Conservation (phyloP, 225 moss, liverwort and hornwort species). For the Rhytidiadelphus loreus region DNA sequence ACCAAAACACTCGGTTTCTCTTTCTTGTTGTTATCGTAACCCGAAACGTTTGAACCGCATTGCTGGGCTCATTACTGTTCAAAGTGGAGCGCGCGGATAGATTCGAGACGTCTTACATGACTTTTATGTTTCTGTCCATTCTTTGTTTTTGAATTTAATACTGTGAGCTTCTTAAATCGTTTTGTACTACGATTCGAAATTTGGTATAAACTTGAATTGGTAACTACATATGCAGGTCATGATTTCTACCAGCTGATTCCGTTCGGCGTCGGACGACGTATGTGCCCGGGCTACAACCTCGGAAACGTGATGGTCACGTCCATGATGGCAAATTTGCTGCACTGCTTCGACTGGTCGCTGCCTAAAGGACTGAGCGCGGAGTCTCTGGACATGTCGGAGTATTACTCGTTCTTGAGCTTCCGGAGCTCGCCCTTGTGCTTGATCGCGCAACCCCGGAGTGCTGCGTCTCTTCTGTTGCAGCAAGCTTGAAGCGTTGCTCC, state of each 20-base stretch:
- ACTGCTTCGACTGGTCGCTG: conserved; percentile 38
- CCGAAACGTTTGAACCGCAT: neutral
- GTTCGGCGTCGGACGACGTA: conserved; percentile 34
- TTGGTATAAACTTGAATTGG: neutral
- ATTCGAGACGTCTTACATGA: neutral
- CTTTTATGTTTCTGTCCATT: neutral
- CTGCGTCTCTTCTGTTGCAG: neutral
- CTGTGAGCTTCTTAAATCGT: neutral
- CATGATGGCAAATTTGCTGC: conserved; percentile 40
- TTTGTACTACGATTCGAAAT: neutral
- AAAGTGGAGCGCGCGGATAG: neutral
- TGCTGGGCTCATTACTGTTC: neutral
- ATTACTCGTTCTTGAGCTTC: conserved; percentile 1
- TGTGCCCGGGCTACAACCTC: conserved; percentile 34
- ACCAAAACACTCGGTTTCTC: neutral
- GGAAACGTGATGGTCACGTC: conserved; percentile 29
- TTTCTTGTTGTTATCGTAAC: neutral
- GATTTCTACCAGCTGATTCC: conserved; percentile 39
- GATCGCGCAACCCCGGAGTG: conserved; percentile 9
- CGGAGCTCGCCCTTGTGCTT: conserved; percentile 7
- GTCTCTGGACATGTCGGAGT: conserved; percentile 32
- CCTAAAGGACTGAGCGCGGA: neutral
- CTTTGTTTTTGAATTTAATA: neutral
- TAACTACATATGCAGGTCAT: neutral
- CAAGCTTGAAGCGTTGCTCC: neutral